Evolutionary conservation across 805 yeast genomes (phyloP), one percentile per base, ranked within the genome.

Genomic region (Barnettozyma siamensis): DNA sequence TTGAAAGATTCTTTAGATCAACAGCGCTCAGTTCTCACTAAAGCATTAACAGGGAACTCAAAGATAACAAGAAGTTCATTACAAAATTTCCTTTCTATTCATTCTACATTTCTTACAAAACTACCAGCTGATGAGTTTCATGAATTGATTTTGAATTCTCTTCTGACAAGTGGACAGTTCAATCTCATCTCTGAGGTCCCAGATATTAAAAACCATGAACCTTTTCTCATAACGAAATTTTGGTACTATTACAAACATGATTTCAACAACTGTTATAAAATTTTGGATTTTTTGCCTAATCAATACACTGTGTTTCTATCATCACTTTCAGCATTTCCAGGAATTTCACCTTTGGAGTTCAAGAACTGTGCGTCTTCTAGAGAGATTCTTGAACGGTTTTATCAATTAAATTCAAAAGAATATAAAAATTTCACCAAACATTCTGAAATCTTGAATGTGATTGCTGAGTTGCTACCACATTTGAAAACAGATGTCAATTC

Each of bases 161-260:
- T 37, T 33, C 21, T 41, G 5, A 16, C 13, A 2, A 33, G 24
- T 18, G 35, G 21, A 13, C 26, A 37, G 13, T 41, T 41, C 28
- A 19, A 37, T n/a, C 26, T 30, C 8, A 21, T 32, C 12, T 12
- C 21, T n/a, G 19, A 36, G 20, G 18, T 29, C 12, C 37, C 43
- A 9, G n/a, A 27, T 12, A 20, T 36, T 9, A 12, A 36, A 7
- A 13, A 17, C 5, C 20, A 32, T 27, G 30, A 36, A 28, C 17
- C 15, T 21, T 10, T 30, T 13, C 12, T 41, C 5, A 34, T 37
- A 2, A 6, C 18, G 7, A 37, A 30, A 23, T 41, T 41, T 21
- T 41, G 44, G 44, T 37, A 24, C 20, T 41, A 37, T 15, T 41
- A 33, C 38, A 37, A 15, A n/a, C 31, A 41, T 31, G 44, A 41